Base-by-base conservation (phyloP, 2,329 filamentous ascomycete genomes). In the Fusarium austroafricanum region DNA sequence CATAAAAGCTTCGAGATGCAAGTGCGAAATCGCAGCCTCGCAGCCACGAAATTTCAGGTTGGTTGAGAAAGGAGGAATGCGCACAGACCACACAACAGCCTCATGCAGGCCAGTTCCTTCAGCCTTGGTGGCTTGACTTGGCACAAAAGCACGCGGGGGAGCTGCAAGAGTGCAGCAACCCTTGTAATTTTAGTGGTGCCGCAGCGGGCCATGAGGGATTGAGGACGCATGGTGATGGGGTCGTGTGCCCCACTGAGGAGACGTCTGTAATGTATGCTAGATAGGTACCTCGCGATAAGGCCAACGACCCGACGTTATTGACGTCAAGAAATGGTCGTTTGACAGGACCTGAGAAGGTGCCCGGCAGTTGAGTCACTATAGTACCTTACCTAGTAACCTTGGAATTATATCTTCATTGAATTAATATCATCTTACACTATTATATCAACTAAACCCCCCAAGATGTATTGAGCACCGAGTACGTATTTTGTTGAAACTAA, bases 271-370 rank as follows among this genome's bases (percentile, higher is more conserved):
- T n/a, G n/a, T n/a, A n/a, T n/a, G n/a, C 38, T 56, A 23, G 55
- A 68, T 64, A 71, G n/a, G n/a, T n/a, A n/a, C n/a, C n/a, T n/a
- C n/a, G 53, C 56, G 68, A 70, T 68, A 71, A 71, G 50, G 42
- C 44, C 12, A 52, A 60, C 45, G 50, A 53, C 57, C 10, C 21
- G 29, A 12, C 29, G 23, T 63, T 42, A 39, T 59, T 47, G 33
- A 18, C 28, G 40, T 18, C n/a, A 37, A 18, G 10, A 23, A 17
- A 12, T 50, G 35, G 17, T 21, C 21, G 31, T 11, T 17, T 33
- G 21, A 23, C 21, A 6, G 21, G 21, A 23, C 21, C 21, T 23
- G 6, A 6, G 21, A 23, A 23, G 21, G 21, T 23, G n/a, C n/a
- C n/a, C n/a, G 21, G 21, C 21, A 23, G 21, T 23, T 23, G 4